Conservation (phyloP, 2,329 filamentous ascomycete genomes). For the Colletotrichum nymphaeae region DNA sequence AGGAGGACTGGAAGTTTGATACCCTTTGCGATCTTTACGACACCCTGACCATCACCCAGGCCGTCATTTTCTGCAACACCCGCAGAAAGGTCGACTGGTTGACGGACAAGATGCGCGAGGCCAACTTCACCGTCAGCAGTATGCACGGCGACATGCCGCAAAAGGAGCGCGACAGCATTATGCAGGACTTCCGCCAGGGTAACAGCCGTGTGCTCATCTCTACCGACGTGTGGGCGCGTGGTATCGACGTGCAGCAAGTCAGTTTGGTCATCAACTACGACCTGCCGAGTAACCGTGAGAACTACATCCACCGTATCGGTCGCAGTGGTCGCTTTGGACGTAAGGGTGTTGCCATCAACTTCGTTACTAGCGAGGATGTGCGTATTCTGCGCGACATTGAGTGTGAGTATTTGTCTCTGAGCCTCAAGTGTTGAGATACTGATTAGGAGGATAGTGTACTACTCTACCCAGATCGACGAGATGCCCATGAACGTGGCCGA, state of each 20-base stretch:
- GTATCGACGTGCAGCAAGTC: constrained; percentile 99
- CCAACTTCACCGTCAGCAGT: constrained; percentile 97
- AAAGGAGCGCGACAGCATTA: constrained; percentile 97
- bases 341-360: constrained; percentile 99
- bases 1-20: constrained; percentile 99
- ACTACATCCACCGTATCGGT: constrained; percentile 99
- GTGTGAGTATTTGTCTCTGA: constrained; percentile 63
- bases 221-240: constrained; percentile 97
- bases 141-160: constrained; percentile 99
- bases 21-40: constrained; percentile 99
- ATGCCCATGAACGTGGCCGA: constrained; percentile 96
- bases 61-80: constrained; percentile 99
- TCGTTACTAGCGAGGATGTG: constrained; percentile 97
- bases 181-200: constrained; percentile 98
- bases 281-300: constrained; percentile 96
- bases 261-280: constrained; percentile 99
- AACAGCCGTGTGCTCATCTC: constrained; percentile 97
- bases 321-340: constrained; percentile 94
- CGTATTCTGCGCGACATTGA: constrained; percentile 98
- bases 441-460: constrained; percentile 74
- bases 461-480: constrained; percentile 96
- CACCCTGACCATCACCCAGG: constrained; percentile 97
- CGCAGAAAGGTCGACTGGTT: constrained; percentile 99
- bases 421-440: constrained; percentile 40
- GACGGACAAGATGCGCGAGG: constrained; percentile 98